A percentile compares a stretch with the other conserved stretches of the same genome.
phyloP scores from a whole-genome alignment of 495 filamentous ascomycete genomes.

The Aspergillus kassunensis region DNA sequence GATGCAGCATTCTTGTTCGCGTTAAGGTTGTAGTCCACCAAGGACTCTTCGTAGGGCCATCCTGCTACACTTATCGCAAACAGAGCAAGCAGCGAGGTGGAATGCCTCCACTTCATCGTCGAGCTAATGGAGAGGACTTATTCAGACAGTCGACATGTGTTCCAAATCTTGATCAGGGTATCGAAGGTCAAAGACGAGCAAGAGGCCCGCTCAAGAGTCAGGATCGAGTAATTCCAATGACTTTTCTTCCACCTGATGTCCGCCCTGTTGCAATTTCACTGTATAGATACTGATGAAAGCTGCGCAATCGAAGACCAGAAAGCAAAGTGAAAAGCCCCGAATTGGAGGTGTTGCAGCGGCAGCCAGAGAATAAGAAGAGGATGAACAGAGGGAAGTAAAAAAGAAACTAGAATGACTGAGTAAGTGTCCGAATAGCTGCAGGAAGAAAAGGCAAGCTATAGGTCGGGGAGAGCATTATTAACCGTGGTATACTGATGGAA shows the following conservation, averaged over 20 bases:
- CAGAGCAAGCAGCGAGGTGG: constrained; percentile 25
- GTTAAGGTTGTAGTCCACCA: constrained; percentile 60
- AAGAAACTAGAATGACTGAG: constrained; percentile 19
- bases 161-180: constrained; percentile 5
- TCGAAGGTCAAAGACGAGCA: constrained; percentile 1
- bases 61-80: constrained; percentile 27
- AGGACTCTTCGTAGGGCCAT: constrained; percentile 53
- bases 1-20: constrained; percentile 53
- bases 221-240: neutral
- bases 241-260: constrained; percentile 8
- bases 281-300: neutral
- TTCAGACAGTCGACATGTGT: constrained; percentile 24
- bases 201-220: constrained; percentile 1
- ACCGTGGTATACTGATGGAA: constrained; percentile 19
- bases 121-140: constrained; percentile 7
- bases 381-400: neutral
- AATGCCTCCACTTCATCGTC: constrained; percentile 35
- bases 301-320: constrained; percentile 4
- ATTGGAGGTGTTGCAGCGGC: constrained; percentile 12
- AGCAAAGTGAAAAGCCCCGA: constrained; percentile 8
- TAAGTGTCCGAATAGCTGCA: constrained; percentile 23
- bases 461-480: constrained; percentile 16
- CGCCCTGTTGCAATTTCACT: neutral
- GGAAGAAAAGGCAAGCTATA: constrained; percentile 15
- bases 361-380: constrained; percentile 18